phyloP scores from a whole-genome alignment of 2,329 filamentous ascomycete species.

The Paecilomyces fulvus region DNA sequence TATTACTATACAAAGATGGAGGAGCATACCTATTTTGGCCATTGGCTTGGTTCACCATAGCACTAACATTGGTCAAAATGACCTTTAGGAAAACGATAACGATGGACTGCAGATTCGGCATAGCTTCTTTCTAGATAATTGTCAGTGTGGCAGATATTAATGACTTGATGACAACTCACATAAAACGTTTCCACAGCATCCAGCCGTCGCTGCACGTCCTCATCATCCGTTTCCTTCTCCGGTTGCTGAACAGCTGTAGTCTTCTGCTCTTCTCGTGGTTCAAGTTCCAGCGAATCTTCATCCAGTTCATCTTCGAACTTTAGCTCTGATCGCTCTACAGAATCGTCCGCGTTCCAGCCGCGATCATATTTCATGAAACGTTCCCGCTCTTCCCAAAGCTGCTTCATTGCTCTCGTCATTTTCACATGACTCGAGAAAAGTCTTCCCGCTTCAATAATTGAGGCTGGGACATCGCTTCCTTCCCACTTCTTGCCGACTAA shows the following conservation, averaged over 20 bases:
- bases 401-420: conserved; percentile 82
- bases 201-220: conserved; percentile 48
- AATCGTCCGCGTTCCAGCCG: conserved; percentile 62
- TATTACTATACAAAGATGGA: background rate
- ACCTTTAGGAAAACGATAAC: conserved; percentile 89
- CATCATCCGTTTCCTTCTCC: conserved; percentile 25
- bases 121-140: conserved; percentile 52
- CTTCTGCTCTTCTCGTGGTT: conserved; percentile 11
- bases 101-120: conserved; percentile 84
- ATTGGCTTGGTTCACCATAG: conserved; percentile 58
- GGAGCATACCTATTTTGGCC: conserved; percentile 37
- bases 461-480: conserved; percentile 83
- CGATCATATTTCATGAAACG: conserved; percentile 85
- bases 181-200: conserved; percentile 76
- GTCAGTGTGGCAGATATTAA: background rate
- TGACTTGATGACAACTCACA: conserved; percentile 46
- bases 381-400: conserved; percentile 91
- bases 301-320: conserved; percentile 37
- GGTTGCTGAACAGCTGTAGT: conserved; percentile 7
- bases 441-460: conserved; percentile 88
- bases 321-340: conserved; percentile 20
- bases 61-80: conserved; percentile 77
- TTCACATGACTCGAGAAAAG: conserved; percentile 83
- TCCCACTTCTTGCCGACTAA: conserved; percentile 82
- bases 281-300: conserved; percentile 15